These are phyloP conservation scores for Sarocladium kiliense DNA, from an alignment of 2,329 filamentous ascomycete species.

Conservation along the genomic window DNA sequence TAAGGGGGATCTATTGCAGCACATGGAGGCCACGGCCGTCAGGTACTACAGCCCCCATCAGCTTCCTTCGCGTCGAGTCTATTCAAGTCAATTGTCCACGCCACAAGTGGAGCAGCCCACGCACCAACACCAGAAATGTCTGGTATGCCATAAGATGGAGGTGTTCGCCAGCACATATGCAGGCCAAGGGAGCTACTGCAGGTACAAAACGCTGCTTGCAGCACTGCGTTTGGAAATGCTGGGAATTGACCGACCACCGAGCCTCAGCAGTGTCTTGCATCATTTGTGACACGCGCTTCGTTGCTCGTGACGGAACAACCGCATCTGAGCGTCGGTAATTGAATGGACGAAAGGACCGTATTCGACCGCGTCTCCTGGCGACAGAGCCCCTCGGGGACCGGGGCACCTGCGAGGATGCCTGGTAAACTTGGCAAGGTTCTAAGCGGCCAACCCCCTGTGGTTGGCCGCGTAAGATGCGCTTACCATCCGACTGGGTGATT, in stretches of 20 bases:
- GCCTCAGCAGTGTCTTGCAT: no score
- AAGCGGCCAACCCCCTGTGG: neutral
- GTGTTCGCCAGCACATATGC: neutral
- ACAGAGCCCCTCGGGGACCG: no score
- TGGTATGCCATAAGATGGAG: neutral
- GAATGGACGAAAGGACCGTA: neutral
- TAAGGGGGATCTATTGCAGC: no score
- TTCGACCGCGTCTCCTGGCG: no score
- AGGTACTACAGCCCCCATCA: no score
- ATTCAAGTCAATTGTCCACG: neutral
- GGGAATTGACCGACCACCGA: neutral
- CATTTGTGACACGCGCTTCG: no score
- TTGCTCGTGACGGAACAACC: neutral
- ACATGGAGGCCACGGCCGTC: no score
- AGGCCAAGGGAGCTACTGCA: conserved; percentile 6
- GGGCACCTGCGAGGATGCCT: no score
- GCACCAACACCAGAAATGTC: no score
- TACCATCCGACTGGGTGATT: conserved; percentile 6
- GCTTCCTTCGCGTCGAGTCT: neutral
- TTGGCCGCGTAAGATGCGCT: conserved; percentile 2
- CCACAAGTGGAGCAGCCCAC: neutral
- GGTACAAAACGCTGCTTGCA: neutral
- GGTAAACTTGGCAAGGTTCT: conserved; percentile 21
- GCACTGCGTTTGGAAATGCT: neutral
- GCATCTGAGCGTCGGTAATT: neutral